phyloP scores from a whole-genome alignment of 148 eudicot species.

The Tetragonia tetragonoides region DNA sequence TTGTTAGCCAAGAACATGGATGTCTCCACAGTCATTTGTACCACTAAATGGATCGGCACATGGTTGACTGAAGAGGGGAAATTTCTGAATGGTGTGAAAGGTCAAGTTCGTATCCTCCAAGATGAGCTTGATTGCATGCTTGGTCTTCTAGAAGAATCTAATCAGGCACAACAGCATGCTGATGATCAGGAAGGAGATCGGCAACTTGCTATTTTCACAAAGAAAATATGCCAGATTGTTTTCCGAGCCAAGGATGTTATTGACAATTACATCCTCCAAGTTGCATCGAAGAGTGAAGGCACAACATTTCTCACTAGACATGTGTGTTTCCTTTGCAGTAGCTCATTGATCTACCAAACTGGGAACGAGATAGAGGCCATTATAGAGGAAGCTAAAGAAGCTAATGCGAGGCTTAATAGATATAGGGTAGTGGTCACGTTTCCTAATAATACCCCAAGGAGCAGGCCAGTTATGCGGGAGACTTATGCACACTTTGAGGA shows the following conservation, averaged over 20 bases:
- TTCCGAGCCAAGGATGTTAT: not conserved
- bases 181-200: not conserved
- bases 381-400: not conserved
- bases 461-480: not conserved
- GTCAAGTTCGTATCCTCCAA: not conserved
- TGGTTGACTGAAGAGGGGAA: not conserved
- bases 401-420: not conserved
- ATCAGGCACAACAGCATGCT: not conserved
- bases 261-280: not conserved
- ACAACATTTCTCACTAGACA: not conserved
- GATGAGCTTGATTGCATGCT: not conserved
- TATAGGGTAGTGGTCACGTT: not conserved
- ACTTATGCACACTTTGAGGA: not conserved
- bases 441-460: not conserved
- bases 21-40: not conserved
- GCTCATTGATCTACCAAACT: not conserved
- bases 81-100: not conserved
- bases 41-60: not conserved
- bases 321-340: not conserved
- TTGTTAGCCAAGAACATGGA: not conserved
- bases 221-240: not conserved
- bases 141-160: not conserved
- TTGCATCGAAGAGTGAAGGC: not conserved
- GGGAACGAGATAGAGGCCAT: not conserved
- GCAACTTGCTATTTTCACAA: not conserved